Evolutionary conservation across 306 rosid species (phyloP).

Genomic region (Ochetophila trinervis): DNA sequence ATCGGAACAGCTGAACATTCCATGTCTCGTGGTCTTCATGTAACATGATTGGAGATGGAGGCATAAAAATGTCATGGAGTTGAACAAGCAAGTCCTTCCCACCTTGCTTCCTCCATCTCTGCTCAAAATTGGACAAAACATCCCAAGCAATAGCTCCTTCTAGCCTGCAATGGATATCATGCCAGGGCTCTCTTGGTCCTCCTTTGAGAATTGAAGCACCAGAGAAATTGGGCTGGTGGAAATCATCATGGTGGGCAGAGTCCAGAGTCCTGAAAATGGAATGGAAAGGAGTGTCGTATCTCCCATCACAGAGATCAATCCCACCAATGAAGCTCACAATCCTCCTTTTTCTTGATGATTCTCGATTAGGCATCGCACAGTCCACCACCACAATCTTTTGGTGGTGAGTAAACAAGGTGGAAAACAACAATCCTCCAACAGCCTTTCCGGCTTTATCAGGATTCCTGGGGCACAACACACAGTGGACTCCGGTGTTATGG

Average conservation of each 20-base stretch:
- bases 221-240: slow-evolving; percentile 39
- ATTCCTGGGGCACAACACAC: slow-evolving; percentile 43
- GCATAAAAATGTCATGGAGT: slow-evolving; percentile 18
- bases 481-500: slow-evolving; percentile 32
- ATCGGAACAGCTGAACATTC: slow-evolving; percentile 46
- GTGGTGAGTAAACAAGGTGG: slow-evolving; percentile 53
- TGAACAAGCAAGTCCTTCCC: slow-evolving; percentile 26
- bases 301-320: slow-evolving; percentile 56
- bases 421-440: slow-evolving; percentile 29
- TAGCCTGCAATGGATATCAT: slow-evolving; percentile 42
- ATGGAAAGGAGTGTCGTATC: slow-evolving; percentile 52
- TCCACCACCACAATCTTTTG: slow-evolving; percentile 53
- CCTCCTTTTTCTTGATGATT: slow-evolving; percentile 29
- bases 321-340: slow-evolving; percentile 51
- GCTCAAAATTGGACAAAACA: slow-evolving; percentile 46
- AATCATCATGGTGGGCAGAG: slow-evolving; percentile 33
- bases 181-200: slow-evolving; percentile 63
- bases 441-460: slow-evolving; percentile 35
- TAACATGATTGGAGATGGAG: slow-evolving; percentile 28
- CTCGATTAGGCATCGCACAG: slow-evolving; percentile 18
- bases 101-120: slow-evolving; percentile 49
- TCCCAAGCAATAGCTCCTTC: slow-evolving; percentile 55
- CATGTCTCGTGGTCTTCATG: slow-evolving; percentile 37
- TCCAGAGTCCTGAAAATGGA: slow-evolving; percentile 37
- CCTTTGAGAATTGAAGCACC: slow-evolving; percentile 38